Conservation (phyloP, 2,329 filamentous ascomycete genomes). For the Phialophora expanda region DNA sequence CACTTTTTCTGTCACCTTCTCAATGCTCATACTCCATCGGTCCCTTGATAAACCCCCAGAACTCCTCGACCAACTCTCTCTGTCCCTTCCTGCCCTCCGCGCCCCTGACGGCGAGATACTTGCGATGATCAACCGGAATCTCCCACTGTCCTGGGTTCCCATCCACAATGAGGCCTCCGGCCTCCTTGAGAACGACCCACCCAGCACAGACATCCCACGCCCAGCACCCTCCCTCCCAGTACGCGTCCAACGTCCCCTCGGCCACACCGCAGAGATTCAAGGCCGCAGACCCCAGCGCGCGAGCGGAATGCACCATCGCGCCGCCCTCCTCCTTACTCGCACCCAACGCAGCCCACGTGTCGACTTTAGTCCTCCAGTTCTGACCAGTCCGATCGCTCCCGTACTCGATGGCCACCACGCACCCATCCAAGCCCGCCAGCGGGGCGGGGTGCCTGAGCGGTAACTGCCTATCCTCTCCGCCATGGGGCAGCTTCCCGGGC, state of each 20-base stretch:
- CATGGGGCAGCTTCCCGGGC: conserved; percentile 5
- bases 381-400: conserved; percentile 62
- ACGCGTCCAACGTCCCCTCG: conserved; percentile 62
- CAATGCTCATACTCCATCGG: conserved; percentile 47
- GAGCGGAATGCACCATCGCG: conserved; percentile 65
- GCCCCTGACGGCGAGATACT: conserved; percentile 54
- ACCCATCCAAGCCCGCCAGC: conserved; percentile 56
- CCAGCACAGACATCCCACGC: conserved; percentile 70
- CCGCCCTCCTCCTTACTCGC: conserved; percentile 60
- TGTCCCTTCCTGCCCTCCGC: conserved; percentile 39
- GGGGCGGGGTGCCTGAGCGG: conserved; percentile 56
- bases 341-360: conserved; percentile 58
- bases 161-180: conserved; percentile 64
- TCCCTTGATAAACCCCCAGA: conserved; percentile 50
- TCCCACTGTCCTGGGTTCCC: conserved; percentile 58
- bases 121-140: conserved; percentile 60
- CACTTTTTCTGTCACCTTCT: conserved; percentile 38
- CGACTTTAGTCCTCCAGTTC: conserved; percentile 62
- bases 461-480: conserved; percentile 41
- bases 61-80: conserved; percentile 50
- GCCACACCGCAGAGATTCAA: conserved; percentile 67
- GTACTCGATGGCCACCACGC: conserved; percentile 66
- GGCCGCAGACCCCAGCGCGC: conserved; percentile 64
- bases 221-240: conserved; percentile 70
- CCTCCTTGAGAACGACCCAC: conserved; percentile 65